These are phyloP conservation scores for Mycena latifolia DNA, from an alignment of 768 basidiomycete genomes.

Conservation along the genomic window DNA sequence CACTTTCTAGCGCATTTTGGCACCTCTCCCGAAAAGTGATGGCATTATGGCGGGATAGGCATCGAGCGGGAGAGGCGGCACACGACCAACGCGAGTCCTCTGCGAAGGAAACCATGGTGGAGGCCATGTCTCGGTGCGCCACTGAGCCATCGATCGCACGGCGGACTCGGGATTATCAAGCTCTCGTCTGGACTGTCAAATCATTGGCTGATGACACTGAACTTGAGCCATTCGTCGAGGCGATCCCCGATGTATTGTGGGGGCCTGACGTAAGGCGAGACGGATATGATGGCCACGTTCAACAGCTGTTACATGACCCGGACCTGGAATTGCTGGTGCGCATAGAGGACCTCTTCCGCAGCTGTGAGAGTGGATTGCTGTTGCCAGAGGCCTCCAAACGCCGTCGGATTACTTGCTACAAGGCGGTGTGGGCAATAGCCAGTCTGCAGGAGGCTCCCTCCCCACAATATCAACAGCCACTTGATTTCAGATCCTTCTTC, in stretches of 20 bases:
- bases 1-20: too few relatives aligned
- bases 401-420: constrained; percentile 12
- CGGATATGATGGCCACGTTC: constrained; percentile 8
- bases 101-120: not conserved
- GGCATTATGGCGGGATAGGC: too few relatives aligned
- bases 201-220: too few relatives aligned
- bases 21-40: not conserved
- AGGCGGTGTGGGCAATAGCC: constrained; percentile 19
- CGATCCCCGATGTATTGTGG: too few relatives aligned
- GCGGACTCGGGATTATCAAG: too few relatives aligned
- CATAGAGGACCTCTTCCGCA: not conserved
- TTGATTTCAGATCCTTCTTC: not conserved
- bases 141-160: too few relatives aligned
- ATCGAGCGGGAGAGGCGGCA: too few relatives aligned
- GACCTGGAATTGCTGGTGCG: not conserved
- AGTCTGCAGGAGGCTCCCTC: not conserved
- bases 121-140: too few relatives aligned
- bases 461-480: not conserved
- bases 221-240: too few relatives aligned
- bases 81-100: too few relatives aligned
- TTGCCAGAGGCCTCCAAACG: not conserved
- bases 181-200: too few relatives aligned
- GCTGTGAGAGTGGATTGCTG: constrained; percentile 11
- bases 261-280: not conserved
- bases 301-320: not conserved